These are phyloP conservation scores for Gossypium lobatum DNA, from an alignment of 441 rosid genomes.

Conservation along the genomic window DNA sequence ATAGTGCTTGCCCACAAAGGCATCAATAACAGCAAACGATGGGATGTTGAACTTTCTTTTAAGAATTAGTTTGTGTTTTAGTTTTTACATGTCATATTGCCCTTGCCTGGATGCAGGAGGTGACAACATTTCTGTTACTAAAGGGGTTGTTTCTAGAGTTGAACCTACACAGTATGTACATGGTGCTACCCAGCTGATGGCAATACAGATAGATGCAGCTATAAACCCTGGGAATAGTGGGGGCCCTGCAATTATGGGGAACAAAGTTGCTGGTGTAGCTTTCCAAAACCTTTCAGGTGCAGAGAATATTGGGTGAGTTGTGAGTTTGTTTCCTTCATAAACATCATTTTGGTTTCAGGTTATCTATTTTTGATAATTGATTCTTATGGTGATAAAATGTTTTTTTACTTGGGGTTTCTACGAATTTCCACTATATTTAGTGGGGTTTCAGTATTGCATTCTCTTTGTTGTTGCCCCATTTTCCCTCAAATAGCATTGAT, in stretches of 20 bases:
- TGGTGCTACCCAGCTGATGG: constrained; percentile 78
- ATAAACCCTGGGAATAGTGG: constrained; percentile 87
- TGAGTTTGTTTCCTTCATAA: background rate
- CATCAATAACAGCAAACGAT: background rate
- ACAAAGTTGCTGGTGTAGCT: constrained; percentile 81
- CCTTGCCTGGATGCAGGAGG: constrained; percentile 47
- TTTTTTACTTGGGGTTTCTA: background rate
- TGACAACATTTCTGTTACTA: constrained; percentile 76
- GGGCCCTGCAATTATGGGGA: constrained; percentile 84
- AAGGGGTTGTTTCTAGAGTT: constrained; percentile 80
- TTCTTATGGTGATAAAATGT: background rate
- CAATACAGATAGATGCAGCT: constrained; percentile 93
- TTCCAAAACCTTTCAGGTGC: constrained; percentile 88
- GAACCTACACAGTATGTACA: constrained; percentile 84
- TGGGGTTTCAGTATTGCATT: background rate
- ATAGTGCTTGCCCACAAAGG: too few species aligned
- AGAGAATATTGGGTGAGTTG: constrained; percentile 82
- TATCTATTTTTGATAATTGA: background rate
- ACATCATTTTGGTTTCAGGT: background rate
- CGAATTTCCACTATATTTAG: background rate
- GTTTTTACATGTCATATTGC: background rate
- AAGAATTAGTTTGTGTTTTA: background rate
- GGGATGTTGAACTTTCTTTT: background rate
- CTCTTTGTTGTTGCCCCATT: background rate
- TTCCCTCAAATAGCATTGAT: background rate